Percentiles rank a stretch among this genome's conserved stretches.
Conservation (phyloP, 768 basidiomycete species). For the Strobilomyces dryophilus region DNA sequence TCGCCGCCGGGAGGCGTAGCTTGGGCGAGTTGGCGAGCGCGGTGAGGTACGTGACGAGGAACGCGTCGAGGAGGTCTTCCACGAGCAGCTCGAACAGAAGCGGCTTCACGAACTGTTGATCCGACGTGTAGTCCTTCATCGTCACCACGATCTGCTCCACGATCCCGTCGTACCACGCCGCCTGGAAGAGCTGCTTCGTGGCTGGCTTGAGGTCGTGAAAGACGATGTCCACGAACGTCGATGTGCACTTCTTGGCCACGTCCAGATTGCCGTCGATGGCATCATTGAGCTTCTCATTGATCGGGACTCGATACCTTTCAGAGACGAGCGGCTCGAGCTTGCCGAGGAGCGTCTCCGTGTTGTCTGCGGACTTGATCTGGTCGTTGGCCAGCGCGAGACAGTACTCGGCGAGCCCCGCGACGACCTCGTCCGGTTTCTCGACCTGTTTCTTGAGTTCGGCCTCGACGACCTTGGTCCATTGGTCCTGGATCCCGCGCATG, state of each 20-base stretch:
- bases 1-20: slow-evolving; percentile 79
- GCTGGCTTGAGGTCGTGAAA: slow-evolving; percentile 93
- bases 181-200: slow-evolving; percentile 78
- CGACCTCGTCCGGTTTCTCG: too few species aligned
- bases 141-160: slow-evolving; percentile 90
- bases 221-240: slow-evolving; percentile 89
- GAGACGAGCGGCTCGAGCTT: slow-evolving; percentile 90
- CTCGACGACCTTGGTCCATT: slow-evolving; percentile 83
- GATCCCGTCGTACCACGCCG: slow-evolving; percentile 86
- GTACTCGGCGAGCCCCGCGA: too few species aligned
- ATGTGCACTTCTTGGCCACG: slow-evolving; percentile 95
- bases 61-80: slow-evolving; percentile 88
- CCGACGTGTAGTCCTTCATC: slow-evolving; percentile 94
- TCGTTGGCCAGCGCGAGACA: slow-evolving; percentile 44
- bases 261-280: slow-evolving; percentile 98
- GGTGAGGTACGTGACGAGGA: slow-evolving; percentile 87
- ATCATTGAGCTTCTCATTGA: slow-evolving; percentile 86
- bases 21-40: slow-evolving; percentile 81
- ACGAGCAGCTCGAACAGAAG: slow-evolving; percentile 87
- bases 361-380: slow-evolving; percentile 95
- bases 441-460: background rate
- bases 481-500: slow-evolving; percentile 83
- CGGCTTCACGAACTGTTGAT: slow-evolving; percentile 87
- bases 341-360: slow-evolving; percentile 78
- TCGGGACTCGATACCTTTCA: slow-evolving; percentile 81